These are phyloP conservation scores for Pestalotiopsis sp. DNA, from an alignment of 2,329 filamentous ascomycete genomes.

Conservation along the genomic window DNA sequence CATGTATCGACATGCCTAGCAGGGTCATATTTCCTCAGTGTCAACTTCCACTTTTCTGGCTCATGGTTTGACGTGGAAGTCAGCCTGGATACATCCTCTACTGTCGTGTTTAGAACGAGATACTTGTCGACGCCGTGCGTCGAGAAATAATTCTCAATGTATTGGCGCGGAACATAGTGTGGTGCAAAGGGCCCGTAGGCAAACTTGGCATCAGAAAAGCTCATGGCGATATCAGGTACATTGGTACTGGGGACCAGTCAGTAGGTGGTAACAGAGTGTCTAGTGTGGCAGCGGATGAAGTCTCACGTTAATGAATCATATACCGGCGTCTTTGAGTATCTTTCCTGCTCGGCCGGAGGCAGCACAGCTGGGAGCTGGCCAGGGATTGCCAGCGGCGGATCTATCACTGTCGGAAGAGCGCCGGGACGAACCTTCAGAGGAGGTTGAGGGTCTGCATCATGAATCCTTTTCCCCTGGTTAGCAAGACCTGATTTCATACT, in stretches of 20 bases:
- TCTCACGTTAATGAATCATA: constrained; percentile 54
- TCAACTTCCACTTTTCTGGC: constrained; percentile 45
- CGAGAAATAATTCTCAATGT: constrained; percentile 59
- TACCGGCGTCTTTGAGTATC: constrained; percentile 51
- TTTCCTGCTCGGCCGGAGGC: constrained; percentile 44
- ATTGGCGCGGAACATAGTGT: constrained; percentile 56
- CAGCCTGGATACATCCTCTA: constrained; percentile 48
- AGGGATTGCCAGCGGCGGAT: constrained; percentile 49
- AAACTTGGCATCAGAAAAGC: constrained; percentile 54
- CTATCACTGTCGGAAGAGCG: constrained; percentile 43
- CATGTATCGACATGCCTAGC: constrained; percentile 48
- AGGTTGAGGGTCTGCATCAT: constrained; percentile 45
- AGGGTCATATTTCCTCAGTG: constrained; percentile 47
- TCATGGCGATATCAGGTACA: constrained; percentile 59
- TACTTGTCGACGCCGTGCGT: constrained; percentile 47
- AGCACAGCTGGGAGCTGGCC: constrained; percentile 40
- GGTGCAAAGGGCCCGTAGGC: constrained; percentile 59
- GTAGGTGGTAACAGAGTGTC: background rate
- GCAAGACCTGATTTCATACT: background rate
- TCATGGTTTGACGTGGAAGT: constrained; percentile 13
- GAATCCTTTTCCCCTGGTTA: constrained; percentile 43
- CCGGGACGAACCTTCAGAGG: constrained; percentile 42
- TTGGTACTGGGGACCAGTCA: constrained; percentile 45
- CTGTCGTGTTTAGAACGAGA: constrained; percentile 52
- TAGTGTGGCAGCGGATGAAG: background rate